phyloP scores from a whole-genome alignment of 441 rosid species.

The Syzygium malaccense region DNA sequence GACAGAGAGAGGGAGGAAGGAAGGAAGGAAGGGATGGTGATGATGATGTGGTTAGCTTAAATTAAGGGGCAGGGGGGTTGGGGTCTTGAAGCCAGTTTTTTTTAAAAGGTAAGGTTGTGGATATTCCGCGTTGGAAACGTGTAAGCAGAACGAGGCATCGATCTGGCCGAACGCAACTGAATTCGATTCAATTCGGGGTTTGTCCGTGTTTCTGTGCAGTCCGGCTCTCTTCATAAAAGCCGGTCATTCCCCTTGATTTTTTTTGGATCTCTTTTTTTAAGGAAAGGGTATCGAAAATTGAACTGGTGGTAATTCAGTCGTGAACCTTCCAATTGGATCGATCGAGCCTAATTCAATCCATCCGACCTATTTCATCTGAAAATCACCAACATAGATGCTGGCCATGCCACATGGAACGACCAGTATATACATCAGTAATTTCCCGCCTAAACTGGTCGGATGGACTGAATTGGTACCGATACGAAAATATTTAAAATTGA shows the following conservation, averaged over 20 bases:
- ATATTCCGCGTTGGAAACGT: background rate
- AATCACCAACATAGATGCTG: too few species aligned
- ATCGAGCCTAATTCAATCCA: too few species aligned
- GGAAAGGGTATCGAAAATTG: too few species aligned
- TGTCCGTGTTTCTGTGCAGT: accelerated
- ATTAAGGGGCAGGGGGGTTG: too few species aligned
- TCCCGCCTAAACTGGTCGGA: too few species aligned
- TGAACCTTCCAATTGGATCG: too few species aligned
- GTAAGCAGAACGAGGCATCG: background rate
- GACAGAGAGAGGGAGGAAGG: accelerated
- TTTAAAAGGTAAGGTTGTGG: background rate
- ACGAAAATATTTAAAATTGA: accelerated
- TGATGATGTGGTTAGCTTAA: background rate
- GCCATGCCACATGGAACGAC: too few species aligned
- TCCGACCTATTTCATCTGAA: too few species aligned
- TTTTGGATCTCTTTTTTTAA: background rate
- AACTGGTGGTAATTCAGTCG: accelerated
- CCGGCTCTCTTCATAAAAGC: background rate
- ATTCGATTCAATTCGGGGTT: background rate
- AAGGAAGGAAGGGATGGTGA: background rate
- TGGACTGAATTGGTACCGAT: too few species aligned
- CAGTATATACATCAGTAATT: too few species aligned
- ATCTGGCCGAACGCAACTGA: background rate
- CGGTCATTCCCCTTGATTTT: background rate
- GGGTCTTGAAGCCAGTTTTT: too few species aligned